Base-by-base conservation (phyloP, 2,329 filamentous ascomycete genomes). In the Scedosporium apiospermum region DNA sequence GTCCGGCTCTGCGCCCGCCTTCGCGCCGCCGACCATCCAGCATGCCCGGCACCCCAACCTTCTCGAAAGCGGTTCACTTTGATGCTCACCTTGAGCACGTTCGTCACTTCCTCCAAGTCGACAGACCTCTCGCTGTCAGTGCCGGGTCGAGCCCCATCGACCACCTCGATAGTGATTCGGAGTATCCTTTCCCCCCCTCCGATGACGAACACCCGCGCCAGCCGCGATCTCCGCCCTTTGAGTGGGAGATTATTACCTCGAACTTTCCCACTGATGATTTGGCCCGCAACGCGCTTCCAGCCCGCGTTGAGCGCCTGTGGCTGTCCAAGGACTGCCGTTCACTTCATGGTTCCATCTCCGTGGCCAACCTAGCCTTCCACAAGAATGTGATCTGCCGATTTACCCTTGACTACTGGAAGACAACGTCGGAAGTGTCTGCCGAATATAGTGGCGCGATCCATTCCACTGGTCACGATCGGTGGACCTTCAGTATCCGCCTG, bases 391-490 rank as follows among this genome's bases (percentile, higher is more conserved):
- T 89, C n/a, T 93, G 91, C 73, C 87, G 95, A 60, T 99, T 99
- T 74, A 99, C 95, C 0, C 83, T 97, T 57, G 95, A 99, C 74
- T 95, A 96, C 77, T 99, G 95, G 95, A 96, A 96, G 81, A 99
- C 95, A 0, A 96, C 93, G 0, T 99, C 95, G 0, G 95, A 99
- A 72, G 89, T 98, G 1, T 82, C 83, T 44, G 93, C 91, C n/a
- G 92, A 97, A 69, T 99, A 85, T 77, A 88, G 87, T 72, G 85
- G 90, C 65, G 90, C 95, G 75, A 83, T 93, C 57, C 85, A 86
- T 53, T 85, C 85, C 30, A 78, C 78, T 3, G 86, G 88, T 58
- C 88, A 88, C 68, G 95, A 99, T 73, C 86, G 91, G 46, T 99
- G 99, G 78, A 90, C 88, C 71, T 99, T 99, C 76, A 91, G 86